phyloP scores from a whole-genome alignment of 306 rosid species.

The Arachis hypogaea region DNA sequence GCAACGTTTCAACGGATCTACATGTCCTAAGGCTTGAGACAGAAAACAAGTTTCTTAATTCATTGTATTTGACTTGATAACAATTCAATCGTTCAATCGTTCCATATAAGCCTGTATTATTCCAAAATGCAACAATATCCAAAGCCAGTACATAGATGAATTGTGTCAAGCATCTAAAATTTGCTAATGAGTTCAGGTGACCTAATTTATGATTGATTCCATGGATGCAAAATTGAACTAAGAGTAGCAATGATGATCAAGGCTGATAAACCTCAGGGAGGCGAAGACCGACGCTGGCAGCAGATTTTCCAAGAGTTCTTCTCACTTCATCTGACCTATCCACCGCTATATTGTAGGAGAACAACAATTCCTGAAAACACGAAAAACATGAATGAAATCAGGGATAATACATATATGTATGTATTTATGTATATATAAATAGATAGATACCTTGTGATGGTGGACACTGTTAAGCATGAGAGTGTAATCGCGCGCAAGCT shows the following conservation, averaged over 20 bases:
- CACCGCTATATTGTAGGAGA: conserved; percentile 90
- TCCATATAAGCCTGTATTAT: no score
- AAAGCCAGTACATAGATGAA: no score
- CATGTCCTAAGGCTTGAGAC: no score
- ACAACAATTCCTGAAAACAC: conserved; percentile 70
- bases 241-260: conserved; percentile 33
- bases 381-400: not conserved
- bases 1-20: no score
- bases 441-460: conserved; percentile 65
- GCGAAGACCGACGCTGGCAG: conserved; percentile 90
- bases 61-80: no score
- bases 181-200: no score
- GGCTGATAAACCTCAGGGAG: conserved; percentile 82
- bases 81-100: no score
- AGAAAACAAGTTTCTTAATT: no score
- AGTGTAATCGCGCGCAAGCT: conserved; percentile 79
- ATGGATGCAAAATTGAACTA: not conserved
- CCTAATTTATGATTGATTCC: not conserved
- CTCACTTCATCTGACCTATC: conserved; percentile 85
- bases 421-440: no score
- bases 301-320: conserved; percentile 83
- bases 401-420: no score
- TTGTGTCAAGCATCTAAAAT: no score
- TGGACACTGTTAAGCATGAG: conserved; percentile 78
- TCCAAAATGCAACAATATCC: no score